A percentile compares a stretch with the other conserved stretches of the same genome.
These are phyloP conservation scores for Pyrus hybrid DNA, from an alignment of 331 rosid genomes.

Conservation along the genomic window DNA sequence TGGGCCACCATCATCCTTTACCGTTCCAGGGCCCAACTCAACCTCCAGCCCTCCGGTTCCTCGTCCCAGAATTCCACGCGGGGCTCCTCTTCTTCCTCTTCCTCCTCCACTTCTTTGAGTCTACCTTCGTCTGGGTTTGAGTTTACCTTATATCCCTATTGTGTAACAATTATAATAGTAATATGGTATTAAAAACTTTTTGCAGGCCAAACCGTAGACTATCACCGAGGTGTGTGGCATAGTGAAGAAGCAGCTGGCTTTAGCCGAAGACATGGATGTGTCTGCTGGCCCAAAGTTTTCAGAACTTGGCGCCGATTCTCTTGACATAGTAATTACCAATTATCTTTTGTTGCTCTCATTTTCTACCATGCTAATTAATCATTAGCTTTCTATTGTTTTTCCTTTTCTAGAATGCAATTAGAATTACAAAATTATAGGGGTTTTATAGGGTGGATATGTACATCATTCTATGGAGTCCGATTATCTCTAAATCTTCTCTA, in stretches of 20 bases:
- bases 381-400: not conserved
- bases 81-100: too few species aligned
- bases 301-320: slow-evolving; percentile 86
- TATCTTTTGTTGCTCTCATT: not conserved
- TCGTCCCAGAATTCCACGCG: too few species aligned
- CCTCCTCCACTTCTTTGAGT: too few species aligned
- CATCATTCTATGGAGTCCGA: not conserved
- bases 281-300: slow-evolving; percentile 62
- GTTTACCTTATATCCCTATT: too few species aligned
- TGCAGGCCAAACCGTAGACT: slow-evolving; percentile 79
- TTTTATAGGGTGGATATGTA: not conserved
- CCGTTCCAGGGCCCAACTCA: too few species aligned
- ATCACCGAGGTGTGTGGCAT: slow-evolving; percentile 55
- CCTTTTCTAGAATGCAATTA: not conserved
- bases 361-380: not conserved
- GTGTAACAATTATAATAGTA: not conserved
- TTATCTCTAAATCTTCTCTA: not conserved
- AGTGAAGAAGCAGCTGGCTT: slow-evolving; percentile 81
- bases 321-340: slow-evolving; percentile 55
- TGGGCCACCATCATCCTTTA: too few species aligned
- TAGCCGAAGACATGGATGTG: slow-evolving; percentile 38
- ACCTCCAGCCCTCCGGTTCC: too few species aligned
- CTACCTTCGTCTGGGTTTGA: too few species aligned
- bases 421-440: not conserved
- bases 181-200: not conserved